phyloP scores from a whole-genome alignment of 2,329 filamentous ascomycete genomes.

The Botryosphaeria dothidea region DNA sequence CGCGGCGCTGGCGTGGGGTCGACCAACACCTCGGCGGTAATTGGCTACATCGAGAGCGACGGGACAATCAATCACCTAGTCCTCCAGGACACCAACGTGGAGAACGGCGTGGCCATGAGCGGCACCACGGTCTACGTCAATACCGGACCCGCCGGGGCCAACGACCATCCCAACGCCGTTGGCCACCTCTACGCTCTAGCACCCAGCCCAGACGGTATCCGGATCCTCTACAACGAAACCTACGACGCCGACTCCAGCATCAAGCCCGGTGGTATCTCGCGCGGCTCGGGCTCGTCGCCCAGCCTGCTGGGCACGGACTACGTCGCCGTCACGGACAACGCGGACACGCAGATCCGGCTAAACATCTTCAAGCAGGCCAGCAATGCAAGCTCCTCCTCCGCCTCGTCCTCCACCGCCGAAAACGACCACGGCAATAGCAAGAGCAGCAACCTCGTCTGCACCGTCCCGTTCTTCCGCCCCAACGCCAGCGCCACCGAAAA shows the following conservation, averaged over 20 bases:
- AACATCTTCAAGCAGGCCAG: neutral
- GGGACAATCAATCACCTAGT: conserved; percentile 13
- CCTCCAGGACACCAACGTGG: neutral
- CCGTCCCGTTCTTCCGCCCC: neutral
- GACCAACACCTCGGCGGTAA: neutral
- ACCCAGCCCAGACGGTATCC: neutral
- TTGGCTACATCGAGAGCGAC: neutral
- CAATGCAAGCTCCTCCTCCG: too few species aligned
- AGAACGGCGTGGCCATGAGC: conserved; percentile 23
- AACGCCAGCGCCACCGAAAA: neutral
- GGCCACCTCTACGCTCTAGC: conserved; percentile 18
- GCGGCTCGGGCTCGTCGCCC: neutral
- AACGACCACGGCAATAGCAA: neutral
- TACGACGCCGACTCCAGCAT: neutral
- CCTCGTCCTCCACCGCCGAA: neutral
- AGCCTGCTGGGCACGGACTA: neutral
- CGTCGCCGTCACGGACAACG: neutral
- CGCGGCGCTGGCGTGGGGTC: neutral
- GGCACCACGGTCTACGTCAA: conserved; percentile 21
- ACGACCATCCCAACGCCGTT: neutral
- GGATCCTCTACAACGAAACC: neutral
- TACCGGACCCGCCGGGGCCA: conserved; percentile 19
- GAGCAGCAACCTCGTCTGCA: neutral
- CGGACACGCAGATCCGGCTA: neutral
- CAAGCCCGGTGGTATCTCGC: neutral